A percentile compares a stretch with the other conserved stretches of the same genome.
These are phyloP conservation scores for Periconia sp. DNA, from an alignment of 2,329 filamentous ascomycete genomes.

Conservation along the genomic window DNA sequence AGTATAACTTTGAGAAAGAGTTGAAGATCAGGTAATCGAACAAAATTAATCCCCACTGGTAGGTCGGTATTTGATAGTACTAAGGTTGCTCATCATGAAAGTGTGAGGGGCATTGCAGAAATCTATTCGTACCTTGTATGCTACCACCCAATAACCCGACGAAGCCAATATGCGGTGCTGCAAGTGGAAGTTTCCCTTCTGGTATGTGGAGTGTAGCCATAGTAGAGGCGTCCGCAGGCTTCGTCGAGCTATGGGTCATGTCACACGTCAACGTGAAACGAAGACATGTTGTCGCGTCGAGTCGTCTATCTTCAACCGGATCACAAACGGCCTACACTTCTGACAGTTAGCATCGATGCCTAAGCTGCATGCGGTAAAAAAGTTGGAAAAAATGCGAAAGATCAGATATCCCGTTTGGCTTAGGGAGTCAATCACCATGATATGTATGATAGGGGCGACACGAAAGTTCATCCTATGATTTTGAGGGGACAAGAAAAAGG, in stretches of 20 bases:
- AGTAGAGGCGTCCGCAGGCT: neutral
- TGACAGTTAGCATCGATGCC: slow-evolving; percentile 20
- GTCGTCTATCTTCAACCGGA: neutral
- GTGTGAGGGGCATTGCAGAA: neutral
- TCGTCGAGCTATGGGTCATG: slow-evolving; percentile 3
- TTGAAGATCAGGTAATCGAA: slow-evolving; percentile 43
- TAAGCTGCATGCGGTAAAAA: slow-evolving; percentile 7
- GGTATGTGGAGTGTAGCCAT: neutral
- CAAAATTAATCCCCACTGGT: slow-evolving; percentile 39
- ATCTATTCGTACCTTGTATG: neutral
- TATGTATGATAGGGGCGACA: slow-evolving; percentile 46
- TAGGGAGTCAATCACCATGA: slow-evolving; percentile 44
- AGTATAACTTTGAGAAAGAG: neutral
- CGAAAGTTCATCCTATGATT: slow-evolving; percentile 38
- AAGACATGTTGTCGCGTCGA: neutral
- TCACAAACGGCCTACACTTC: slow-evolving; percentile 7
- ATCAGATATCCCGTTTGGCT: slow-evolving; percentile 45
- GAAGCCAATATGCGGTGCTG: slow-evolving; percentile 4
- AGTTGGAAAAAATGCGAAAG: slow-evolving; percentile 4
- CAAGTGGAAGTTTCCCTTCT: neutral
- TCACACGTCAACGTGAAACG: neutral
- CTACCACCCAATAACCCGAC: slow-evolving; percentile 14
- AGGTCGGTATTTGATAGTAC: slow-evolving; percentile 46
- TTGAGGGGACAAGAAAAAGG: slow-evolving; percentile 4
- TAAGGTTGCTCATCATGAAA: slow-evolving; percentile 40